These are phyloP conservation scores for Ganoderma lucidum DNA, from an alignment of 1,284 basidiomycete genomes.

Conservation along the genomic window DNA sequence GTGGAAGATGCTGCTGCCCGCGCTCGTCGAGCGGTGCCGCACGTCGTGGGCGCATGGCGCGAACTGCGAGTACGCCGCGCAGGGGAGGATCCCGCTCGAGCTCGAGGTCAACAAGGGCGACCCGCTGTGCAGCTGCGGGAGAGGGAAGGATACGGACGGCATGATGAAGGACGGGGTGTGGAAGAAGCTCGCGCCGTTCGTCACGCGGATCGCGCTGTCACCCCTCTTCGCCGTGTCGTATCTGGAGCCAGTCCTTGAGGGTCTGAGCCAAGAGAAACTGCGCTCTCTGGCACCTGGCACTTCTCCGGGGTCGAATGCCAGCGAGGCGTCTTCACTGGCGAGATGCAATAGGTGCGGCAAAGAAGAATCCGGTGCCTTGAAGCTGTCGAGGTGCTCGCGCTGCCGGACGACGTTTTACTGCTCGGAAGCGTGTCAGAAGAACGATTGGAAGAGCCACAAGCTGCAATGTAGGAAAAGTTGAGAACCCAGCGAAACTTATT, in stretches of 20 bases:
- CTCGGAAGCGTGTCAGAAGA: slow-evolving; percentile 51
- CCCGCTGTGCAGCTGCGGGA: slow-evolving; percentile 59
- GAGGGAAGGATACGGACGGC: slow-evolving; percentile 47
- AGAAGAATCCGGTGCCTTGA: slow-evolving; percentile 42
- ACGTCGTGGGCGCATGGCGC: slow-evolving; percentile 54
- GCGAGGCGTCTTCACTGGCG: neutral
- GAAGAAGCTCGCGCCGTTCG: slow-evolving; percentile 46
- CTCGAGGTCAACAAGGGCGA: slow-evolving; percentile 37
- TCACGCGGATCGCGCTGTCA: slow-evolving; percentile 56
- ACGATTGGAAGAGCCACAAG: slow-evolving; percentile 56
- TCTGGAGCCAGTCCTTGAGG: slow-evolving; percentile 43
- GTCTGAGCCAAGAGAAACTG: neutral
- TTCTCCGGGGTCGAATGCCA: neutral
- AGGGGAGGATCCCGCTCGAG: slow-evolving; percentile 43
- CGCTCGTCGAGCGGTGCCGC: slow-evolving; percentile 58
- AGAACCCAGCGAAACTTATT: too few relatives aligned
- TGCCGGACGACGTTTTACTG: slow-evolving; percentile 53
- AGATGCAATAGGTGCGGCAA: slow-evolving; percentile 20
- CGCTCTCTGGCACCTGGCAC: too few relatives aligned
- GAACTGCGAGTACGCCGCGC: slow-evolving; percentile 53
- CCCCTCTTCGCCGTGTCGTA: slow-evolving; percentile 57
- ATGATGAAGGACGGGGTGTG: slow-evolving; percentile 42
- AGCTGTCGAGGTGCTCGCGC: slow-evolving; percentile 40
- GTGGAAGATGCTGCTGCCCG: slow-evolving; percentile 58
- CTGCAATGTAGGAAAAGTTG: neutral